Evolutionary conservation across 2,329 filamentous ascomycete species (phyloP).

Genomic region (Colletotrichum liriopes): DNA sequence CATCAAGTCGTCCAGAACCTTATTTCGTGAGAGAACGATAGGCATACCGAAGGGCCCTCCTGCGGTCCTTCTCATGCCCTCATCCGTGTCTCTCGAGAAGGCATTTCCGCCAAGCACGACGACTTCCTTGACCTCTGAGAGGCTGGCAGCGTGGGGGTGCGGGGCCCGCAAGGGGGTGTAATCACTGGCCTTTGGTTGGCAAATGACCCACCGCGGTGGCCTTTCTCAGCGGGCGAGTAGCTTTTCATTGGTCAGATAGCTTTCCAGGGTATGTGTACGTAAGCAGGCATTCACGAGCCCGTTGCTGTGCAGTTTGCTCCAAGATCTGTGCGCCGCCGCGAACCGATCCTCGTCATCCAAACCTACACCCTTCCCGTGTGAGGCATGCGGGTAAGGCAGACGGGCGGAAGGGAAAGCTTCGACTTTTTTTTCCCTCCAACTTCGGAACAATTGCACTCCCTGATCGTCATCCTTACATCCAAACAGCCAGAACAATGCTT

Average conservation of each 20-base stretch:
- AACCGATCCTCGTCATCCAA: not conserved
- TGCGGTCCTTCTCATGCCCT: constrained; percentile 4
- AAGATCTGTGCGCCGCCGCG: not conserved
- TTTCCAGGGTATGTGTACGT: constrained; percentile 17
- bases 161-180: constrained; percentile 10
- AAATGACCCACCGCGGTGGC: constrained; percentile 6
- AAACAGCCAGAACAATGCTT: not conserved
- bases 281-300: constrained; percentile 5
- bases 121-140: constrained; percentile 24
- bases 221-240: constrained; percentile 23
- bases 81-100: constrained; percentile 11
- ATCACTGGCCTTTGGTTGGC: constrained; percentile 33
- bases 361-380: not conserved
- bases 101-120: not conserved
- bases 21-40: not conserved
- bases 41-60: not conserved
- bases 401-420: not conserved
- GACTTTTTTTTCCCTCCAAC: not conserved
- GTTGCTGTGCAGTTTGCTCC: not conserved
- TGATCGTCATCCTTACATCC: not conserved
- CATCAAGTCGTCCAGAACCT: not conserved
- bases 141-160: constrained; percentile 30
- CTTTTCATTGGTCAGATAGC: constrained; percentile 9
- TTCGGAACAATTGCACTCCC: not conserved
- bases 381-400: not conserved